Percentiles rank a stretch among this genome's conserved stretches.
phyloP scores from a whole-genome alignment of 495 filamentous ascomycete species.

The Hypomontagnella submonticulosa region DNA sequence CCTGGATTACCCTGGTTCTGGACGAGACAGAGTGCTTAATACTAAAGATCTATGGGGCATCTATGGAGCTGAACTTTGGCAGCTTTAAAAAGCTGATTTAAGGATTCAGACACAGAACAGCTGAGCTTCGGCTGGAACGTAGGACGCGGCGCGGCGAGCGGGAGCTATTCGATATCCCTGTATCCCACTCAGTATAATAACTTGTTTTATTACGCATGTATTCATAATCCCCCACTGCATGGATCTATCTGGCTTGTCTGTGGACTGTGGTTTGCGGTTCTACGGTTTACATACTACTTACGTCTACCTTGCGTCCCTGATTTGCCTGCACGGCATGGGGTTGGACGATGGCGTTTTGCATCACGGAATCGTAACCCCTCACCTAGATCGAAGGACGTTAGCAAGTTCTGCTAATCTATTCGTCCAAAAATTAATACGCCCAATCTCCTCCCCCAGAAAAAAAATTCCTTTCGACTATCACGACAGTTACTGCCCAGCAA shows the following conservation, averaged over 20 bases:
- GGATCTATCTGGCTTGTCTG: conserved; percentile 5
- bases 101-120: conserved; percentile 21
- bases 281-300: neutral
- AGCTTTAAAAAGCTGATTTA: conserved; percentile 1
- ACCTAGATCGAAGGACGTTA: conserved; percentile 36
- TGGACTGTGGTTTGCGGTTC: neutral
- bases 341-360: conserved; percentile 36
- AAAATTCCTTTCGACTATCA: conserved; percentile 32
- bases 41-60: conserved; percentile 11
- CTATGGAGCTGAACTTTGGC: conserved; percentile 36
- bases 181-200: conserved; percentile 21
- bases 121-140: conserved; percentile 32
- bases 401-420: conserved; percentile 38
- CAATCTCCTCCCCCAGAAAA: conserved; percentile 26
- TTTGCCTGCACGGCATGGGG: conserved; percentile 33
- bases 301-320: conserved; percentile 31
- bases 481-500: conserved; percentile 25
- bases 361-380: conserved; percentile 41
- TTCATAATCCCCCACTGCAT: conserved; percentile 18
- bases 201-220: conserved; percentile 34
- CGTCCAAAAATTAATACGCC: conserved; percentile 21
- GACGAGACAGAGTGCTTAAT: conserved; percentile 10
- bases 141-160: conserved; percentile 19
- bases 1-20: neutral
- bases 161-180: conserved; percentile 30